These are phyloP conservation scores for Oemleria cerasiformis DNA, from an alignment of 306 rosid species.

Conservation along the genomic window DNA sequence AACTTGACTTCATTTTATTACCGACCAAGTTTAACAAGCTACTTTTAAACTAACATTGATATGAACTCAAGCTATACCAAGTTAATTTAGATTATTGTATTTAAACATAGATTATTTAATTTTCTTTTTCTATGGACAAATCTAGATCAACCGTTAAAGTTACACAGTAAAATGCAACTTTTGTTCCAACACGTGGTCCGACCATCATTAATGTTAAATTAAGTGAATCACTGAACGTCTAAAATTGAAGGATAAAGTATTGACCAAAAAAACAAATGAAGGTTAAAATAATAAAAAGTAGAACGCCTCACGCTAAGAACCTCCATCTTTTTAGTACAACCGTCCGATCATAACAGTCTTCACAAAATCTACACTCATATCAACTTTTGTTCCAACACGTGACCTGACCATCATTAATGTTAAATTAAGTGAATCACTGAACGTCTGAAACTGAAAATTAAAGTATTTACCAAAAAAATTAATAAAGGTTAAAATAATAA, in stretches of 20 bases:
- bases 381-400: slow-evolving; percentile 10
- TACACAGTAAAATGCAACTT: not conserved
- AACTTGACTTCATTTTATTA: no score
- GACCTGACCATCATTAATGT: slow-evolving; percentile 25
- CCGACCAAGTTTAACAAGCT: no score
- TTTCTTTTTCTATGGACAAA: not conserved
- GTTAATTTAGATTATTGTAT: not conserved
- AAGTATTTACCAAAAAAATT: not conserved
- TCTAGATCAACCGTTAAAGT: not conserved
- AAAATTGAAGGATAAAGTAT: not conserved
- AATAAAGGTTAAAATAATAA: no score
- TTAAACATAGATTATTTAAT: not conserved
- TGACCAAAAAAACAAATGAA: no score
- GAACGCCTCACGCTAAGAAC: slow-evolving; percentile 12
- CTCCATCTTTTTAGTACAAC: slow-evolving; percentile 1
- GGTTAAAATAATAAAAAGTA: not conserved
- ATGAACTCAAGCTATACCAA: no score
- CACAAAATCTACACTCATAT: not conserved
- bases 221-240: slow-evolving; percentile 13
- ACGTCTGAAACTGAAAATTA: not conserved
- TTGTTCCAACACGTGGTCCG: slow-evolving; percentile 26
- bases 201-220: slow-evolving; percentile 25
- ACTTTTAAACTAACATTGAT: no score
- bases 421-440: slow-evolving; percentile 26
- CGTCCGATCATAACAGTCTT: not conserved